phyloP scores from a whole-genome alignment of 768 basidiomycete species.

The Phaeolepiota aurea region DNA sequence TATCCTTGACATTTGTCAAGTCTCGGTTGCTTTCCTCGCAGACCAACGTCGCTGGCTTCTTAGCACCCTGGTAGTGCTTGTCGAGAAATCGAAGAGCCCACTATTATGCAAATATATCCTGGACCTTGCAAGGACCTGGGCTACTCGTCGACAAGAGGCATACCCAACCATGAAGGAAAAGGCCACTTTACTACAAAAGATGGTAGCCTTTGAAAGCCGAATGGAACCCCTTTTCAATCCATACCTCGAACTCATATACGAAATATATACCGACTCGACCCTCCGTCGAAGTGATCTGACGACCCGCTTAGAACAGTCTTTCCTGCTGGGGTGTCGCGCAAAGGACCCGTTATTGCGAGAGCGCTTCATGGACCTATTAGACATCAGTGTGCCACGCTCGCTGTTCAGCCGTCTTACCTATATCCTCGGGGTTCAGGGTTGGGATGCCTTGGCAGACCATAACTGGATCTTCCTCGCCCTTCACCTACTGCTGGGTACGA shows the following conservation, averaged over 20 bases:
- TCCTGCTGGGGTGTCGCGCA: slow-evolving; percentile 85
- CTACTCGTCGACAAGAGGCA: slow-evolving; percentile 74
- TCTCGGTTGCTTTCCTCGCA: slow-evolving; percentile 70
- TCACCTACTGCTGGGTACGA: slow-evolving; percentile 73
- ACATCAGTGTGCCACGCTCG: slow-evolving; percentile 79
- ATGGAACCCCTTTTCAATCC: slow-evolving; percentile 73
- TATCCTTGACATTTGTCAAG: slow-evolving; percentile 83
- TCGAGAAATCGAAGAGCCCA: slow-evolving; percentile 83
- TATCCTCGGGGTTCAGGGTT: slow-evolving; percentile 87
- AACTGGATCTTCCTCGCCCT: slow-evolving; percentile 94
- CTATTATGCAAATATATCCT: slow-evolving; percentile 79
- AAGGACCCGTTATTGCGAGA: slow-evolving; percentile 73
- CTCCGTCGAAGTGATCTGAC: slow-evolving; percentile 91
- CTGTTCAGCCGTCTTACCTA: slow-evolving; percentile 79
- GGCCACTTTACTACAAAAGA: slow-evolving; percentile 78
- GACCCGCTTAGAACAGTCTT: slow-evolving; percentile 85
- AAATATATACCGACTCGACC: slow-evolving; percentile 84
- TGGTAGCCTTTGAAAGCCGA: slow-evolving; percentile 75
- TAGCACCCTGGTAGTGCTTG: slow-evolving; percentile 67
- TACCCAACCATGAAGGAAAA: slow-evolving; percentile 96
- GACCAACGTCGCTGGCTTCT: slow-evolving; percentile 83
- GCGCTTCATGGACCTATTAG: slow-evolving; percentile 84
- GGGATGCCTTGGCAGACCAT: slow-evolving; percentile 87
- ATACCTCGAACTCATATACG: slow-evolving; percentile 85
- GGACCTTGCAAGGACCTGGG: slow-evolving; percentile 83